Evolutionary conservation across 805 yeast species (phyloP).

Genomic region (Kodamaea neixiangensis): DNA sequence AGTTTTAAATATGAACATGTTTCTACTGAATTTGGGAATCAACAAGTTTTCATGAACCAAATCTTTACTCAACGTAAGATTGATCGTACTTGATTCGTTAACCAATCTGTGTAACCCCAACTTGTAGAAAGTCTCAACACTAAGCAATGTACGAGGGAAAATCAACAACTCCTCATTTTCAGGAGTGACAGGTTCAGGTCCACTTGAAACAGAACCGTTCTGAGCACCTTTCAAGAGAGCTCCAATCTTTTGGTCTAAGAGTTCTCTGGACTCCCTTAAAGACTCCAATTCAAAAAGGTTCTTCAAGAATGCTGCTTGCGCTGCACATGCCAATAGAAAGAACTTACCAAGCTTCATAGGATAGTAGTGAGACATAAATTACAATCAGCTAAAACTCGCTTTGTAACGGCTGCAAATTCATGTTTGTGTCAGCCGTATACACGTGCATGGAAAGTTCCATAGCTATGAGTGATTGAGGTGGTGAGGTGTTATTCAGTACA

Average conservation of each 20-base stretch:
- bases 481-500: no score
- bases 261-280: neutral
- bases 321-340: neutral
- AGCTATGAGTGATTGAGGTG: no score
- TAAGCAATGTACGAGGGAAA: conserved; percentile 28
- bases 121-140: conserved; percentile 18
- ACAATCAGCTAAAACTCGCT: neutral
- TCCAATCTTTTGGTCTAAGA: neutral
- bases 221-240: neutral
- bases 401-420: neutral
- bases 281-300: neutral
- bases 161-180: conserved; percentile 22
- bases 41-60: conserved; percentile 5
- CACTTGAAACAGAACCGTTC: neutral
- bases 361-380: no score
- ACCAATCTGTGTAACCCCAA: conserved; percentile 25
- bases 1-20: conserved; percentile 42
- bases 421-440: neutral
- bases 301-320: neutral
- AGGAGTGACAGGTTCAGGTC: neutral
- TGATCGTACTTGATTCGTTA: conserved; percentile 9
- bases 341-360: neutral
- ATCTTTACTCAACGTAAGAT: conserved; percentile 10
- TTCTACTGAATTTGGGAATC: conserved; percentile 36
- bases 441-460: neutral